Conservation (phyloP, 2,329 filamentous ascomycete genomes). For the Exophiala viscosa region DNA sequence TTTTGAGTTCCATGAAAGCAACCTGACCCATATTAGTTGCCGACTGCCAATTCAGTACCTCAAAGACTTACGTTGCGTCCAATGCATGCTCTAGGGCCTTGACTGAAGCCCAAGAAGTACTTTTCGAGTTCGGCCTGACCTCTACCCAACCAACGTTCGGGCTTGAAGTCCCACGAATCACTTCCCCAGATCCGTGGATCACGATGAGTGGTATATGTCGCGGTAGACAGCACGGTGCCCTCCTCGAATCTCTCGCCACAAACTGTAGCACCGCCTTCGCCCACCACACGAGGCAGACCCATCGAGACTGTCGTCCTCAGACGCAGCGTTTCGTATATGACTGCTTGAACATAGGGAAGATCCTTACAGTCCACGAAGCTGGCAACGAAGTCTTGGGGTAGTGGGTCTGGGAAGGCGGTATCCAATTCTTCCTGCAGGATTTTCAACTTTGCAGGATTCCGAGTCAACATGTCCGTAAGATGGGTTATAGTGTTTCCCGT, state of each 20-base stretch:
- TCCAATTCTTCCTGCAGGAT: not conserved
- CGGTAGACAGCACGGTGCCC: not conserved
- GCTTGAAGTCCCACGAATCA: not conserved
- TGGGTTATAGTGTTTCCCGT: constrained; percentile 32
- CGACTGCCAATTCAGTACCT: too few species aligned
- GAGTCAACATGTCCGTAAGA: constrained; percentile 23
- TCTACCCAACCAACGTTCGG: not conserved
- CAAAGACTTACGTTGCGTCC: not conserved
- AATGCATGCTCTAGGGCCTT: not conserved
- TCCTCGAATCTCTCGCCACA: not conserved
- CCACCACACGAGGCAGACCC: constrained; percentile 16
- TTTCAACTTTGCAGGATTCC: constrained; percentile 22
- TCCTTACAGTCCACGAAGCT: not conserved
- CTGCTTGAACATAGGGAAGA: constrained; percentile 33
- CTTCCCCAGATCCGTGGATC: not conserved
- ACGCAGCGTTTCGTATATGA: constrained; percentile 30
- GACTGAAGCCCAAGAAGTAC: not conserved
- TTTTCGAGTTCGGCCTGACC: not conserved
- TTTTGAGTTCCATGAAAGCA: constrained; percentile 6
- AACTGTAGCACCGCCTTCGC: constrained; percentile 16
- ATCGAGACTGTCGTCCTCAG: constrained; percentile 13
- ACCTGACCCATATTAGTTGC: not conserved
- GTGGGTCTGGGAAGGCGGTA: not conserved
- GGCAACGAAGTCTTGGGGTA: not conserved
- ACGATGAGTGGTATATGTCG: not conserved